Evolutionary conservation across 2,329 filamentous ascomycete species (phyloP).

Genomic region (Diplodia corticola): DNA sequence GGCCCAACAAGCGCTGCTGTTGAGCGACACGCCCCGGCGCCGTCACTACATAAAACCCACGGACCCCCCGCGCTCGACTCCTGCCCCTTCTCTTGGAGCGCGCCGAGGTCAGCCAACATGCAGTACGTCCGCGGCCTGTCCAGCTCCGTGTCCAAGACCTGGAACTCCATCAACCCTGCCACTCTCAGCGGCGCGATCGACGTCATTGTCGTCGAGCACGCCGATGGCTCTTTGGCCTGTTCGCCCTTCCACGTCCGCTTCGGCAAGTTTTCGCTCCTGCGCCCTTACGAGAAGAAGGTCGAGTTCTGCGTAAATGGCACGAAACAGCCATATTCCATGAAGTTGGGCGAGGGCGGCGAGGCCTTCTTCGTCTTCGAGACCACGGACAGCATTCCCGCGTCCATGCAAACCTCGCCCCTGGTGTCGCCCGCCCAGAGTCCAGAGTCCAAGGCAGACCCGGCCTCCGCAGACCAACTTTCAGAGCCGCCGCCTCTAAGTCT

Average conservation of each 20-base stretch:
- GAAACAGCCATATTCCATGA: constrained; percentile 96
- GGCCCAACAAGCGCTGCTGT: constrained; percentile 23
- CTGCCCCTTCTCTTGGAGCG: constrained; percentile 1
- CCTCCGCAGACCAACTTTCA: constrained; percentile 52
- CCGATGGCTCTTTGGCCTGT: constrained; percentile 85
- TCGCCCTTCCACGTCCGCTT: constrained; percentile 99
- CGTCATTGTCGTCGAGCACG: constrained; percentile 96
- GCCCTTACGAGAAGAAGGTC: constrained; percentile 97
- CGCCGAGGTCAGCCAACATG: constrained; percentile 70
- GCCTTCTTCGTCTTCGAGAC: constrained; percentile 99
- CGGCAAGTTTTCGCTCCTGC: constrained; percentile 93
- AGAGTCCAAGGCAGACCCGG: constrained; percentile 54
- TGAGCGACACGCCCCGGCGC: constrained; percentile 16
- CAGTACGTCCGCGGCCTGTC: constrained; percentile 97
- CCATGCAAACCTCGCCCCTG: constrained; percentile 89
- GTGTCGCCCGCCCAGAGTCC: constrained; percentile 89
- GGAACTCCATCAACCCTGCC: constrained; percentile 99
- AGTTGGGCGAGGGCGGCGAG: constrained; percentile 94
- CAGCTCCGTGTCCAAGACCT: constrained; percentile 94
- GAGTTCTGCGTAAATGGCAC: constrained; percentile 93
- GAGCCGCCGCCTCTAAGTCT: constrained; percentile 72
- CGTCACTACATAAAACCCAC: constrained; percentile 6
- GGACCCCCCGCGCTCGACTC: not conserved
- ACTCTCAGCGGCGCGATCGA: constrained; percentile 97
- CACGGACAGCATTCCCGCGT: constrained; percentile 84